Evolutionary conservation across 768 basidiomycete genomes (phyloP).

Genomic region (Strobilomyces dryophilus): DNA sequence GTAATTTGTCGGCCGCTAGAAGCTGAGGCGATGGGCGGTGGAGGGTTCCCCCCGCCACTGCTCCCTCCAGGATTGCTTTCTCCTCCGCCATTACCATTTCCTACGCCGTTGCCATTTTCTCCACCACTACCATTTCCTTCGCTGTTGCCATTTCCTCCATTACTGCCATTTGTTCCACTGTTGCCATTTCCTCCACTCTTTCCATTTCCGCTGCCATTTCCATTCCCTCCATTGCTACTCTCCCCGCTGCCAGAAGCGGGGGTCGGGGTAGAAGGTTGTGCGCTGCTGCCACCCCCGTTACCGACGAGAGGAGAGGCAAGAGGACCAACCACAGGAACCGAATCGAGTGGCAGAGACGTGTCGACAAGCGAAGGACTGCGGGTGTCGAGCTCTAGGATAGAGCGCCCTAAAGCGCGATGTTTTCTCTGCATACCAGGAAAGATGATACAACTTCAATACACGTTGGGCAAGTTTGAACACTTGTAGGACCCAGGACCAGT

Average conservation of each 20-base stretch:
- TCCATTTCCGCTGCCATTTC: background rate
- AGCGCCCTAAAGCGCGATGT: constrained; percentile 12
- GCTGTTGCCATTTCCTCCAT: background rate
- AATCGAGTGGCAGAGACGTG: constrained; percentile 26
- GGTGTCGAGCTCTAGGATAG: constrained; percentile 22
- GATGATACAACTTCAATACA: constrained; percentile 7
- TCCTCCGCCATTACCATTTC: background rate
- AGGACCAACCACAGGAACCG: constrained; percentile 39
- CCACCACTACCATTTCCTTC: background rate
- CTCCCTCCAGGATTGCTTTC: background rate
- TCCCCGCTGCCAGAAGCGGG: background rate
- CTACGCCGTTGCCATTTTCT: background rate
- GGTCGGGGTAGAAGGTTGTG: constrained; percentile 1
- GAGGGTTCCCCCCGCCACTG: background rate
- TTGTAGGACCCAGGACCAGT: background rate
- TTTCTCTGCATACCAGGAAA: constrained; percentile 13
- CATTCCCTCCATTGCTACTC: background rate
- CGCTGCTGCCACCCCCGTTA: constrained; percentile 2
- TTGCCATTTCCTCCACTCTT: background rate
- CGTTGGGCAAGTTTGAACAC: background rate
- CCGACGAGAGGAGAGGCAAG: constrained; percentile 34
- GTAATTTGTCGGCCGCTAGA: background rate
- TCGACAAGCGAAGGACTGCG: constrained; percentile 39
- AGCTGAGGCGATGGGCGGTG: background rate
- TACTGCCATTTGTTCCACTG: background rate